These are phyloP conservation scores for Penstemon davidsonii DNA, from an alignment of 257 asterid species.

Conservation along the genomic window DNA sequence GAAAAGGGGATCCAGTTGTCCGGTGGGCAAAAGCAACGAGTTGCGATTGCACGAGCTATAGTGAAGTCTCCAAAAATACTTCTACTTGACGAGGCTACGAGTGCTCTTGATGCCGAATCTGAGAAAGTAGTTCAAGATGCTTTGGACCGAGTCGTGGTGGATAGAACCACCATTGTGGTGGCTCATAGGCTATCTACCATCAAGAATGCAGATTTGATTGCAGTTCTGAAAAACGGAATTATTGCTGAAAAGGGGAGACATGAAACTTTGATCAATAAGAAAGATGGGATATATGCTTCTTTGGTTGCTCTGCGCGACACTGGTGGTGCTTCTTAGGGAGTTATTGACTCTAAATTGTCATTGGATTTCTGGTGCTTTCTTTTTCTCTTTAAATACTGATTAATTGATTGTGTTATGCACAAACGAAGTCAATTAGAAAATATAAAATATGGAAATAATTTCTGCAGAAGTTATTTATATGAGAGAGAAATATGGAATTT, in stretches of 20 bases:
- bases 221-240: slow-evolving; percentile 44
- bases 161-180: slow-evolving; percentile 55
- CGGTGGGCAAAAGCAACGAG: slow-evolving; percentile 61
- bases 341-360: not conserved
- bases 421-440: no score
- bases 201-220: slow-evolving; percentile 50
- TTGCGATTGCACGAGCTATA: slow-evolving; percentile 61
- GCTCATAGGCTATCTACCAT: slow-evolving; percentile 64
- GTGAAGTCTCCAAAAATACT: slow-evolving; percentile 49
- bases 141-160: slow-evolving; percentile 42
- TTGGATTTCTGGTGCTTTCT: no score
- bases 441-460: no score
- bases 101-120: slow-evolving; percentile 56
- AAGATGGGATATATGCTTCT: slow-evolving; percentile 51
- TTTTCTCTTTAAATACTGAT: no score
- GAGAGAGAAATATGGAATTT: no score
- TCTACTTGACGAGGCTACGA: slow-evolving; percentile 62
- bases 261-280: slow-evolving; percentile 32
- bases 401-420: no score
- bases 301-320: slow-evolving; percentile 35
- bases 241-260: slow-evolving; percentile 53
- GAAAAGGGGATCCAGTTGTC: slow-evolving; percentile 58
- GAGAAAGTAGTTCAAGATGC: slow-evolving; percentile 55
- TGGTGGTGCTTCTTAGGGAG: slow-evolving; percentile 6
- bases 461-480: no score